Percentiles rank a stretch among this genome's conserved stretches.
phyloP scores from a whole-genome alignment of 2,329 filamentous ascomycete genomes.

The Talaromyces rugulosus region DNA sequence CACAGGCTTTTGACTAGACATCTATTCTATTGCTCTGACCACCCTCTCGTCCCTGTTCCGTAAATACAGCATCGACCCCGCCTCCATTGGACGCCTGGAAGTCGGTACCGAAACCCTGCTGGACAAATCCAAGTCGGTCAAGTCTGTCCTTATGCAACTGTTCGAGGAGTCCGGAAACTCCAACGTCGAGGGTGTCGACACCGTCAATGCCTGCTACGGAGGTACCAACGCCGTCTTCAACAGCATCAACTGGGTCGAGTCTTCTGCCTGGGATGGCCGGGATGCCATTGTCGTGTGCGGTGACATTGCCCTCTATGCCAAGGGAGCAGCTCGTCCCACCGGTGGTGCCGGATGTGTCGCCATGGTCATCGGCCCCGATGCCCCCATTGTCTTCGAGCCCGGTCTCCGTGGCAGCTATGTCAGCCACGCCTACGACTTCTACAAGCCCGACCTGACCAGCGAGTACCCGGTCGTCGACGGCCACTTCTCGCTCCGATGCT shows the following conservation, averaged over 20 bases:
- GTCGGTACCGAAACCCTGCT: constrained; percentile 81
- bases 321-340: constrained; percentile 75
- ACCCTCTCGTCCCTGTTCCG: constrained; percentile 71
- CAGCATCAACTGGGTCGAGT: constrained; percentile 80
- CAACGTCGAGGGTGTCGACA: constrained; percentile 80
- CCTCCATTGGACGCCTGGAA: constrained; percentile 74
- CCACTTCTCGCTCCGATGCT: constrained; percentile 78
- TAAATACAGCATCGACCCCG: constrained; percentile 78
- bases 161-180: constrained; percentile 69
- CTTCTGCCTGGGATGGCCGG: constrained; percentile 79
- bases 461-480: constrained; percentile 84
- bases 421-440: constrained; percentile 83
- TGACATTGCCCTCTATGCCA: constrained; percentile 81
- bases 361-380: constrained; percentile 73
- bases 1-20: constrained; percentile 54
- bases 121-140: constrained; percentile 89
- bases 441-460: constrained; percentile 83
- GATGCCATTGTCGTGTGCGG: constrained; percentile 75
- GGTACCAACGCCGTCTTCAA: constrained; percentile 83
- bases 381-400: constrained; percentile 71
- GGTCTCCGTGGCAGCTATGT: constrained; percentile 77
- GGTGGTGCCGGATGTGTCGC: constrained; percentile 76
- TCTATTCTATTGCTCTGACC: constrained; percentile 81
- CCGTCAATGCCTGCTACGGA: constrained; percentile 80
- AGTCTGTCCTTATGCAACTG: constrained; percentile 82